A percentile compares a stretch with the other conserved stretches of the same genome.
Conservation (phyloP, 2,329 filamentous ascomycete genomes). For the Colletotrichum aenigma region DNA sequence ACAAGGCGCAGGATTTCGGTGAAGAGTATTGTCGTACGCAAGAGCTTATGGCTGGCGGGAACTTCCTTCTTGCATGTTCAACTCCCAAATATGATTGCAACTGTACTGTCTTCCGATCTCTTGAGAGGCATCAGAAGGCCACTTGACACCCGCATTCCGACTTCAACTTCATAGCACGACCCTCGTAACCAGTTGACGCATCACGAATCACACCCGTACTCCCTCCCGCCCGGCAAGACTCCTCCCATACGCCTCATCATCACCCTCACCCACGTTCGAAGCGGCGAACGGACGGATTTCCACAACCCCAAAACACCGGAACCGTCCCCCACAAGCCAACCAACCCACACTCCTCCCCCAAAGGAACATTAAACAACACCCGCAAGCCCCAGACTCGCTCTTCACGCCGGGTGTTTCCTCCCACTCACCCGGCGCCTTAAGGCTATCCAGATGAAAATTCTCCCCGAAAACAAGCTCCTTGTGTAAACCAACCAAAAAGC, state of each 20-base stretch:
- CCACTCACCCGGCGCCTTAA: background rate
- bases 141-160: background rate
- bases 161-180: background rate
- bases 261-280: background rate
- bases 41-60: background rate
- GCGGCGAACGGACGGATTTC: background rate
- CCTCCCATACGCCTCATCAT: background rate
- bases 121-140: background rate
- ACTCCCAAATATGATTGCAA: background rate
- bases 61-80: background rate
- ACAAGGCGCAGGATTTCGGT: accelerated
- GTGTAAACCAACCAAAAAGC: background rate
- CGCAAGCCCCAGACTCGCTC: background rate
- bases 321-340: background rate
- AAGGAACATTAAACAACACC: background rate
- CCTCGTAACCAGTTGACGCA: background rate
- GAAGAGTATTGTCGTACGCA: background rate
- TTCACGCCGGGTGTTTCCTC: background rate
- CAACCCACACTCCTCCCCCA: background rate
- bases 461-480: background rate
- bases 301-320: background rate
- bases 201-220: background rate
- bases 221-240: background rate
- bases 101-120: background rate
- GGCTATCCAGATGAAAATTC: background rate